Percentiles rank a stretch among this genome's conserved stretches.
These are phyloP conservation scores for Aspergillus thermomutatus DNA, from an alignment of 2,329 filamentous ascomycete genomes.

Conservation along the genomic window DNA sequence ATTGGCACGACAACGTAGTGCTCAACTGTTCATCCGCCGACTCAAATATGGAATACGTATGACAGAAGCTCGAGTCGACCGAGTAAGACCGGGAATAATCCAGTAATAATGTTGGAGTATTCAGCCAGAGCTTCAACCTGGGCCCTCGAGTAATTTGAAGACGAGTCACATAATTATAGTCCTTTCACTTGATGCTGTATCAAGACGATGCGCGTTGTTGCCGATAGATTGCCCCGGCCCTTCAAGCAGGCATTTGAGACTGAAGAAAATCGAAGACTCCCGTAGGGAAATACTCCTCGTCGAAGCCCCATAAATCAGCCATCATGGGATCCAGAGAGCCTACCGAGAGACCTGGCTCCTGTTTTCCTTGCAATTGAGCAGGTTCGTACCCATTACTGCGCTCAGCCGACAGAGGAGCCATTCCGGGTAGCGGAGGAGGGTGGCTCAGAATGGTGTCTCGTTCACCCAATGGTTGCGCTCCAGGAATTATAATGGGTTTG, in stretches of 20 bases:
- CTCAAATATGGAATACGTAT: too few relatives aligned
- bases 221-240: not conserved
- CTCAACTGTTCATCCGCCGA: too few relatives aligned
- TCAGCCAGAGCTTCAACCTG: not conserved
- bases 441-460: constrained; percentile 35
- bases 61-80: too few relatives aligned
- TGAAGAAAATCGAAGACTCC: constrained; percentile 42
- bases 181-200: too few relatives aligned
- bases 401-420: constrained; percentile 38
- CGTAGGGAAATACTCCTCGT: constrained; percentile 42
- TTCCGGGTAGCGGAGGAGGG: constrained; percentile 34
- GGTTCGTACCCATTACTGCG: constrained; percentile 30
- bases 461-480: constrained; percentile 34
- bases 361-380: constrained; percentile 14
- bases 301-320: constrained; percentile 40
- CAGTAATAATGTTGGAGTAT: not conserved
- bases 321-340: constrained; percentile 40
- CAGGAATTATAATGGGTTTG: constrained; percentile 36
- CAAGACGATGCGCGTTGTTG: not conserved
- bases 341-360: constrained; percentile 32
- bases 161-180: too few relatives aligned
- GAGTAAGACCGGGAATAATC: too few relatives aligned
- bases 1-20: not conserved
- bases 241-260: constrained; percentile 40
- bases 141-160: not conserved